Percentiles rank a stretch among this genome's conserved stretches.
Conservation (phyloP, 2,329 filamentous ascomycete genomes). For the Phaeosphaeriaceae sp. region DNA sequence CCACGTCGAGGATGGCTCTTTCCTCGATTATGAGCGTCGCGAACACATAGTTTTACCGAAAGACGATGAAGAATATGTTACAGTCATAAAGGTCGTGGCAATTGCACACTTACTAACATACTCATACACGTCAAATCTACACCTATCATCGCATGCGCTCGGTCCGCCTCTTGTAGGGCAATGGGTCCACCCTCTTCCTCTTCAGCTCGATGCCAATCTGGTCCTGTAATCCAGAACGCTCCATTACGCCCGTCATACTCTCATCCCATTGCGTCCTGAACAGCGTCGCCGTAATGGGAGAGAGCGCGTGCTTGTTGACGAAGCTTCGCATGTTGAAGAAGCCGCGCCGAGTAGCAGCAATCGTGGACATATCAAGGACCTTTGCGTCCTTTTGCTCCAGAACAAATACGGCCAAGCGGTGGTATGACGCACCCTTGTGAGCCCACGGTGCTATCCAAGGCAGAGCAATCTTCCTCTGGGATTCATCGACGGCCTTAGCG, state of each 20-base stretch:
- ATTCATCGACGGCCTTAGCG: slow-evolving; percentile 55
- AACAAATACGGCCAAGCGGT: slow-evolving; percentile 83
- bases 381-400: slow-evolving; percentile 75
- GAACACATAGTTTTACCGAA: background rate
- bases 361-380: slow-evolving; percentile 58
- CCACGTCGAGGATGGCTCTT: background rate
- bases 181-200: slow-evolving; percentile 74
- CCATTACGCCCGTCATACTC: slow-evolving; percentile 85
- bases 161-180: slow-evolving; percentile 68
- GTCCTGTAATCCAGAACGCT: slow-evolving; percentile 74
- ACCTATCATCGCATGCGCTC: slow-evolving; percentile 52
- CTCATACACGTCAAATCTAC: background rate
- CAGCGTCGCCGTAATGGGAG: slow-evolving; percentile 80
- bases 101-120: background rate
- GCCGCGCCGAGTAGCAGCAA: slow-evolving; percentile 76
- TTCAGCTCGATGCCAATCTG: slow-evolving; percentile 81
- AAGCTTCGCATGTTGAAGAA: slow-evolving; percentile 79
- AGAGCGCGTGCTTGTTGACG: slow-evolving; percentile 71
- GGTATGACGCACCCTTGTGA: slow-evolving; percentile 90
- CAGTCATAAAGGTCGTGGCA: slow-evolving; percentile 9
- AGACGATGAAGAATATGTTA: slow-evolving; percentile 9
- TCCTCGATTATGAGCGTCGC: background rate
- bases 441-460: slow-evolving; percentile 88
- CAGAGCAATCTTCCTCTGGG: slow-evolving; percentile 66
- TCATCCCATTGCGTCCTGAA: slow-evolving; percentile 94